Evolutionary conservation across 1,139 yeast species (phyloP), one percentile per base, ranked within the genome.

Genomic region (Schwanniomyces etchellsii): DNA sequence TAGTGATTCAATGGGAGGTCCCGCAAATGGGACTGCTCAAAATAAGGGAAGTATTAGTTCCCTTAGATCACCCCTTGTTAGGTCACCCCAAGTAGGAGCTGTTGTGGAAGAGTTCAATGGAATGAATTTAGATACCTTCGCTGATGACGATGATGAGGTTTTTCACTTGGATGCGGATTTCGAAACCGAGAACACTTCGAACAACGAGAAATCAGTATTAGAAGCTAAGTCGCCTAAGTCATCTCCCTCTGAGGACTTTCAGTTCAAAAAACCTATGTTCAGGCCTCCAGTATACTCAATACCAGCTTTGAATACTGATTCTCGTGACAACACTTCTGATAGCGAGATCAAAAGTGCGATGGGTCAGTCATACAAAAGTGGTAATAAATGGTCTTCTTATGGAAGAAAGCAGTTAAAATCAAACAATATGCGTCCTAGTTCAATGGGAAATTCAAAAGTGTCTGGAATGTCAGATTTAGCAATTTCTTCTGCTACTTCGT

Each of bases 131-230:
- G 44, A 38, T 28, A 18, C 9, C 21, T 7, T 7, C 21, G 40
- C 40, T 27, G 45, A 46, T 27, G 60, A 54, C 33, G 53, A 52
- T 32, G 70, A 63, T 32, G 73, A 61, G 35, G 71, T 67, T 5
- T 67, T 67, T 42, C 69, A 64, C 29, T 55, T 67, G 36, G 74
- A 67, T 41, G 71, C 58, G 31, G 73, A 66, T 42, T 60, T 58
- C 37, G 64, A 57, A 4, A 32, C 44, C 34, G 40, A 28, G n/a
- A n/a, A 18, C 7, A 7, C 21, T 18, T 27, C 25, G 5, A 21
- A 28, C 15, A 27, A 20, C 11, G 29, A 17, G 5, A 31, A 38
- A 11, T 28, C 26, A 10, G 26, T 20, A 12, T 11, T 22, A 6
- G 14, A 20, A 21, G 33, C 23, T 20, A 35, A 33, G 20, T 27